Evolutionary conservation across 2,329 filamentous ascomycete species (phyloP).

Genomic region (Talaromyces albobiverticillius): DNA sequence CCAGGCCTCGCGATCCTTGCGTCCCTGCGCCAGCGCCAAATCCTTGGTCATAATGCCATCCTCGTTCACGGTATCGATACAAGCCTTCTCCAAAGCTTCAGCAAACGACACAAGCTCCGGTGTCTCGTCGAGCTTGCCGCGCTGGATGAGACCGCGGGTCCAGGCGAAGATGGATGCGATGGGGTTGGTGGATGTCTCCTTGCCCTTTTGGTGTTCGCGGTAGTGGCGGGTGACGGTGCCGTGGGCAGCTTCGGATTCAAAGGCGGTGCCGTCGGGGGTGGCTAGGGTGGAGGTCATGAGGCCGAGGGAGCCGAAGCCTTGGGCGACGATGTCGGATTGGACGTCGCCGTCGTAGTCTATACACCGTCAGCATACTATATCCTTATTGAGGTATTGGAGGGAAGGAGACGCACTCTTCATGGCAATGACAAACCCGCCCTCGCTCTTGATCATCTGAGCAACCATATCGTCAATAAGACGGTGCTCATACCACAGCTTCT

Average conservation of each 20-base stretch:
- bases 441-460: conserved; percentile 99
- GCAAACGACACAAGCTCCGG: conserved; percentile 89
- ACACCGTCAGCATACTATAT: conserved; percentile 12
- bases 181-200: conserved; percentile 95
- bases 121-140: conserved; percentile 88
- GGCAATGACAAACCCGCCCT: conserved; percentile 93
- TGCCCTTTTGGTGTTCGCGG: conserved; percentile 97
- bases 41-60: conserved; percentile 99
- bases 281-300: conserved; percentile 98
- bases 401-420: conserved; percentile 77
- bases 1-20: conserved; percentile 77
- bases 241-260: conserved; percentile 96
- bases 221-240: conserved; percentile 98
- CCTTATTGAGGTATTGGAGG: conserved; percentile 10
- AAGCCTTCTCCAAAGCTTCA: conserved; percentile 86
- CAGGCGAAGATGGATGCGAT: conserved; percentile 99
- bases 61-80: conserved; percentile 87
- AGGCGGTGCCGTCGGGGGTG: conserved; percentile 94
- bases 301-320: conserved; percentile 95
- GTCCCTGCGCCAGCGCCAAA: conserved; percentile 88
- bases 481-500: conserved; percentile 98
- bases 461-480: conserved; percentile 99
- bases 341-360: conserved; percentile 98
- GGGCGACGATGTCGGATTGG: conserved; percentile 96
- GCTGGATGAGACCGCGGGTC: conserved; percentile 91